Percentiles rank a stretch among this genome's conserved stretches.
Evolutionary conservation across 2,329 filamentous ascomycete genomes (phyloP).

Genomic region (Emergomyces africanus): DNA sequence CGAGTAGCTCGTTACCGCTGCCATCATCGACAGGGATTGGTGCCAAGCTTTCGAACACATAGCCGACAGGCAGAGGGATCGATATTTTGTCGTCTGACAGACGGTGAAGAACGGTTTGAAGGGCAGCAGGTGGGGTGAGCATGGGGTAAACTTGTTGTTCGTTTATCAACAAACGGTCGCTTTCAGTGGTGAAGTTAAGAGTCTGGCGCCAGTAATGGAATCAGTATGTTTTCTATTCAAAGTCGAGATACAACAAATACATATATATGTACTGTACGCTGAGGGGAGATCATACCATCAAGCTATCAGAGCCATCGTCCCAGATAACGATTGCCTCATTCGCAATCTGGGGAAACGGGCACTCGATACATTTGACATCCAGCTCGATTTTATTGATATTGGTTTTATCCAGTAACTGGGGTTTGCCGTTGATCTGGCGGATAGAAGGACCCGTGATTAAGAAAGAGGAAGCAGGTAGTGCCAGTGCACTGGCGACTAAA

Average conservation of each 20-base stretch:
- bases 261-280: too few relatives aligned
- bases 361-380: conserved; percentile 21
- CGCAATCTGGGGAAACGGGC: conserved; percentile 24
- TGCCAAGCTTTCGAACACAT: conserved; percentile 30
- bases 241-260: not conserved
- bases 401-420: conserved; percentile 14
- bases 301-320: conserved; percentile 24
- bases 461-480: conserved; percentile 24
- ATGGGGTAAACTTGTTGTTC: conserved; percentile 28
- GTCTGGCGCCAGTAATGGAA: conserved; percentile 13
- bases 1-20: conserved; percentile 22
- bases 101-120: conserved; percentile 23
- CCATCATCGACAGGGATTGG: conserved; percentile 16
- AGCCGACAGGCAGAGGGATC: conserved; percentile 28
- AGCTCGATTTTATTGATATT: conserved; percentile 20
- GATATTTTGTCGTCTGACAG: conserved; percentile 25
- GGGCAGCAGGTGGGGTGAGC: conserved; percentile 16
- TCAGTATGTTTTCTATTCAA: not conserved
- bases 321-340: conserved; percentile 19
- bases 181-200: conserved; percentile 25
- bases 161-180: conserved; percentile 25
- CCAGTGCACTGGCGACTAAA: conserved; percentile 21
- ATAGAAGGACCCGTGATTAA: conserved; percentile 17
- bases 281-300: conserved; percentile 20
- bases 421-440: not conserved